These are phyloP conservation scores for Pezicula carpinea DNA, from an alignment of 2,329 filamentous ascomycete species.

Conservation along the genomic window DNA sequence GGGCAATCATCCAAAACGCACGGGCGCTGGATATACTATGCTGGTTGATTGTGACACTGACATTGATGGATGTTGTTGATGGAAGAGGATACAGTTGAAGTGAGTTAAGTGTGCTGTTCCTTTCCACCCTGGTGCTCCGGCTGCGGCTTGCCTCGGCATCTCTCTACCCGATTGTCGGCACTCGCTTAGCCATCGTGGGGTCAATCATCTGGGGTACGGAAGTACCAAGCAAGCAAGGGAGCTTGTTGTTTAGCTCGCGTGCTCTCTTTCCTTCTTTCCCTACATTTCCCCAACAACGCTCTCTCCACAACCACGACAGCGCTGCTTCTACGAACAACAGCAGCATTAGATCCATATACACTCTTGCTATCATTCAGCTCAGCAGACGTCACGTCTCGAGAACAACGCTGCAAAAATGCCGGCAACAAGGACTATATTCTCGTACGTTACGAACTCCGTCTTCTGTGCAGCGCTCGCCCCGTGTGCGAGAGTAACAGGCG, in stretches of 20 bases:
- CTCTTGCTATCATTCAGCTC: neutral
- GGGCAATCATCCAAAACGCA: too few relatives aligned
- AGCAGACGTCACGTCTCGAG: neutral
- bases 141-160: too few relatives aligned
- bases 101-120: too few relatives aligned
- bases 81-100: too few relatives aligned
- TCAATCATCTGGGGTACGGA: too few relatives aligned
- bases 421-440: constrained; percentile 9
- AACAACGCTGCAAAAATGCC: constrained; percentile 11
- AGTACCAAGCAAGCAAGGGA: too few relatives aligned
- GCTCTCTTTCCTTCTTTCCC: neutral
- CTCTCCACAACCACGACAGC: neutral
- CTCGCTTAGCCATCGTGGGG: too few relatives aligned
- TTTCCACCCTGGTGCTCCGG: too few relatives aligned
- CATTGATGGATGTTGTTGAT: too few relatives aligned
- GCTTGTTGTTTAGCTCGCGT: neutral
- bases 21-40: too few relatives aligned
- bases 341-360: neutral
- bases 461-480: neutral
- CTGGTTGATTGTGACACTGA: too few relatives aligned
- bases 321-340: neutral
- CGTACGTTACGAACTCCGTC: constrained; percentile 10
- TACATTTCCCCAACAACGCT: neutral
- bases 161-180: too few relatives aligned
- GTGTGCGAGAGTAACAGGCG: neutral